Base-by-base conservation (phyloP, 495 filamentous ascomycete genomes). In the Friedmanniomyces simplex region DNA sequence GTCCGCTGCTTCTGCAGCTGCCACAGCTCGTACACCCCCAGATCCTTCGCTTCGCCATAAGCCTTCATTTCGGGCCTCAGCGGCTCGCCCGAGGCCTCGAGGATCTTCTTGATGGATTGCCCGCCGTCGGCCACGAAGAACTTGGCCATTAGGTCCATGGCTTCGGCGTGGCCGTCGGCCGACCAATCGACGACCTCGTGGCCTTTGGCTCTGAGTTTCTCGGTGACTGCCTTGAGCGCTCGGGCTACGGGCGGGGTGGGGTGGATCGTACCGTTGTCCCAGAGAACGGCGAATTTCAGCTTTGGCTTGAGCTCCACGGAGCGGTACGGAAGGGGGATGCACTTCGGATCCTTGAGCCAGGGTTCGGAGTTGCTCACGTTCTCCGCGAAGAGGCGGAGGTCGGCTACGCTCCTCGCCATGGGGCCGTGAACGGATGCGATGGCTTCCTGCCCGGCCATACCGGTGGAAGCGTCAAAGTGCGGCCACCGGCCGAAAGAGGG, bases 231-330 rank as follows among this genome's bases (percentile, higher is more conserved):
- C 41, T 74, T 68, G 14, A 90, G 65, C 2, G 81, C 85, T 6
- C 83, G 72, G 1, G 68, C 72, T 0, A 90, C 73, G 0, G 87
- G 87, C 8, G 86, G 87, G 61, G 89, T 85, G 1, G 85, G 85
- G 39, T 72, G 77, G 18, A 87, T 79, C 20, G 82, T 69, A 18
- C 79, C 82, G 63, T 91, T 87, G 68, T 85, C 72, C 81, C 82
- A 86, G 50, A 89, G 71, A 18, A 91, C 80, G 1, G 70, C 87
- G 24, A 91, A 67, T 47, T 80, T 86, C 43, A 88, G 69, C 55
- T 50, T 67, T 20, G 14, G 32, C 37, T 55, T 55, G 50, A 59
- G 46, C 37, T 57, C 51, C 2, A 58, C 45, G 1, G 22, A n/a
- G n/a, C 64, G 48, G 59, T 63, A 67, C 13, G 63, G 59, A 1